phyloP scores from a whole-genome alignment of 768 basidiomycete genomes.

The Hortiboletus flavorubellus region DNA sequence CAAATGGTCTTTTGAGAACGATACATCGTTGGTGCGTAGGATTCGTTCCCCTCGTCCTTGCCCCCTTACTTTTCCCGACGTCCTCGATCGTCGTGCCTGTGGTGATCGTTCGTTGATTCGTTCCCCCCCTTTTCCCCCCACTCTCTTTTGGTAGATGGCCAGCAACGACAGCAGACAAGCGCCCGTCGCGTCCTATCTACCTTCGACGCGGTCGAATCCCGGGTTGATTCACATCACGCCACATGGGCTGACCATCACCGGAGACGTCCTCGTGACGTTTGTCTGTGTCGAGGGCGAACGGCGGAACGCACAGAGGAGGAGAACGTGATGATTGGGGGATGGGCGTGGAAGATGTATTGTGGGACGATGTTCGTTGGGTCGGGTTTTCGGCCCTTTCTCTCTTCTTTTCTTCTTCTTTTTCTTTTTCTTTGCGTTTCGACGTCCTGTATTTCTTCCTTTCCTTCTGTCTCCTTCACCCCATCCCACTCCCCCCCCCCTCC shows the following conservation, averaged over 20 bases:
- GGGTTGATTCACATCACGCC: constrained; percentile 33
- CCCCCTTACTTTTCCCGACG: neutral
- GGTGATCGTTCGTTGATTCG: neutral
- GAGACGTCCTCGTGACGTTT: constrained; percentile 32
- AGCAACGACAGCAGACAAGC: constrained; percentile 35
- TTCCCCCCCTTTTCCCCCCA: no score
- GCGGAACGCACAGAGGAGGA: constrained; percentile 26
- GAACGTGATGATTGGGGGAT: neutral
- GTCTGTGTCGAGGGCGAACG: constrained; percentile 34
- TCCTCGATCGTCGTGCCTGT: neutral
- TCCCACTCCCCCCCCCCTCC: no score
- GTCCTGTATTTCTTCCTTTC: neutral
- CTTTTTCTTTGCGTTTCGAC: neutral
- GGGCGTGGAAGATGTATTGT: no score
- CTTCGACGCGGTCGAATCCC: constrained; percentile 25
- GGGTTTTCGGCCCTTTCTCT: no score
- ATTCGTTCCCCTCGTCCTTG: neutral
- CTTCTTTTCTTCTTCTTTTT: no score
- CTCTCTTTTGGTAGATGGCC: constrained; percentile 19
- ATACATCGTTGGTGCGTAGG: constrained; percentile 27
- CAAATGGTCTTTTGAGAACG: constrained; percentile 34
- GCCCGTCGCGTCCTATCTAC: constrained; percentile 30
- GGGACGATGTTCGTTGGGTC: no score
- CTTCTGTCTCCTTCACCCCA: neutral
- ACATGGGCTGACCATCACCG: constrained; percentile 31